Conservation (phyloP, 2,329 filamentous ascomycete species). For the Phialophora verrucosa region DNA sequence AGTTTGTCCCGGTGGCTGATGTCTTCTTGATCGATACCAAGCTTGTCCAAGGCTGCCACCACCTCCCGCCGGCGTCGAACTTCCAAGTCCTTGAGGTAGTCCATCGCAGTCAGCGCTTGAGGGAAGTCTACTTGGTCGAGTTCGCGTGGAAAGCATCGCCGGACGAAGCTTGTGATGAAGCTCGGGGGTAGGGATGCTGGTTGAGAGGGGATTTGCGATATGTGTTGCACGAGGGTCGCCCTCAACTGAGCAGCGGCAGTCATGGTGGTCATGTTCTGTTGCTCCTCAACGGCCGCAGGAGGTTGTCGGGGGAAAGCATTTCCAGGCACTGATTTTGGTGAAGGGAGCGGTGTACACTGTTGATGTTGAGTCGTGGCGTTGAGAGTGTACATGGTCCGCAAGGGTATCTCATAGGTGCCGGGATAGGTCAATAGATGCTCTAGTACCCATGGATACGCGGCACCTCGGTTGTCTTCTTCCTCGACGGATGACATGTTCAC, state of each 20-base stretch:
- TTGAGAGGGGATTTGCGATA: slow-evolving; percentile 64
- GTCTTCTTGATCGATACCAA: slow-evolving; percentile 59
- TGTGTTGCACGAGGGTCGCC: slow-evolving; percentile 55
- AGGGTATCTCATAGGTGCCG: slow-evolving; percentile 67
- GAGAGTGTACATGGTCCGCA: slow-evolving; percentile 71
- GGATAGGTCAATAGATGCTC: slow-evolving; percentile 67
- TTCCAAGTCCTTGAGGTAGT: slow-evolving; percentile 70
- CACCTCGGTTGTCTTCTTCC: slow-evolving; percentile 44
- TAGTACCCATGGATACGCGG: slow-evolving; percentile 59
- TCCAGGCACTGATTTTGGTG: slow-evolving; percentile 46
- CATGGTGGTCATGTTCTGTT: slow-evolving; percentile 37
- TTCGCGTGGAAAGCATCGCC: slow-evolving; percentile 62
- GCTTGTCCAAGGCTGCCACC: slow-evolving; percentile 60
- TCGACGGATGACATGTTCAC: slow-evolving; percentile 20
- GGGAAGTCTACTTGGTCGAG: slow-evolving; percentile 67
- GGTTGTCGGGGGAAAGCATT: slow-evolving; percentile 40
- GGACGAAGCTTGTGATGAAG: slow-evolving; percentile 68
- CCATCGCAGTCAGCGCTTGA: slow-evolving; percentile 68
- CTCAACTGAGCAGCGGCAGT: slow-evolving; percentile 50
- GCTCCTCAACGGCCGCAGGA: slow-evolving; percentile 34
- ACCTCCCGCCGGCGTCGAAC: slow-evolving; percentile 64
- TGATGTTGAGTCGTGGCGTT: slow-evolving; percentile 62
- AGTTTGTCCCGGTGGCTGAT: slow-evolving; percentile 57
- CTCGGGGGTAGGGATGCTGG: slow-evolving; percentile 66
- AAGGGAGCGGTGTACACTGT: slow-evolving; percentile 41